Percentiles rank a stretch among this genome's conserved stretches.
Conservation (phyloP, 805 yeast genomes). For the Pichia pseudocactophila region DNA sequence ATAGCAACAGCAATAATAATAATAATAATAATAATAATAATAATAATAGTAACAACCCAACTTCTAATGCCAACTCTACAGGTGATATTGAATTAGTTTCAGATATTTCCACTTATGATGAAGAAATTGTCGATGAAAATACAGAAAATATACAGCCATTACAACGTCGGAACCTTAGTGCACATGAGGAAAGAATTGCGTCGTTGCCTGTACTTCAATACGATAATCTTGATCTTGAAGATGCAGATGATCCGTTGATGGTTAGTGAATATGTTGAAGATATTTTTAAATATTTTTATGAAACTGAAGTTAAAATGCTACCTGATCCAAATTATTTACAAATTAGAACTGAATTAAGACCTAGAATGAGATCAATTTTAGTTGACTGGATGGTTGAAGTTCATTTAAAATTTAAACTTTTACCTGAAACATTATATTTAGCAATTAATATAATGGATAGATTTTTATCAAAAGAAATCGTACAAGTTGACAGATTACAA, state of each 20-base stretch:
- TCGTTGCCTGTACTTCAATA: constrained; percentile 36
- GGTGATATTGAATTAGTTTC: no score
- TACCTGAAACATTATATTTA: constrained; percentile 78
- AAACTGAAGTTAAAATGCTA: constrained; percentile 60
- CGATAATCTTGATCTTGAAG: constrained; percentile 66
- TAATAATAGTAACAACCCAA: no score
- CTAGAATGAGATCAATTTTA: constrained; percentile 75
- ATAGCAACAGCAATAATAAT: no score
- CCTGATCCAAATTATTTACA: constrained; percentile 63
- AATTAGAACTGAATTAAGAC: constrained; percentile 59
- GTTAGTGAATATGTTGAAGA: constrained; percentile 88
- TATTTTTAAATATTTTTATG: constrained; percentile 71
- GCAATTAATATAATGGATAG: constrained; percentile 85
- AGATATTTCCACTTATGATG: not conserved
- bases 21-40: no score
- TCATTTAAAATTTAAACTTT: constrained; percentile 70
- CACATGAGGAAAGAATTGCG: constrained; percentile 14
- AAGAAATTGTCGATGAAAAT: not conserved
- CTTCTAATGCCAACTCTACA: no score
- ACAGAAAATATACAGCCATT: constrained; percentile 1
- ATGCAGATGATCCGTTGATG: constrained; percentile 71
- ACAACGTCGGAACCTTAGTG: not conserved
- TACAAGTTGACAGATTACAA: constrained; percentile 73
- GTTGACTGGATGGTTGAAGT: constrained; percentile 95
- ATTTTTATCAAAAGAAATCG: constrained; percentile 65